phyloP scores from a whole-genome alignment of 2,329 filamentous ascomycete species.

The Trichocomaceae sp. region DNA sequence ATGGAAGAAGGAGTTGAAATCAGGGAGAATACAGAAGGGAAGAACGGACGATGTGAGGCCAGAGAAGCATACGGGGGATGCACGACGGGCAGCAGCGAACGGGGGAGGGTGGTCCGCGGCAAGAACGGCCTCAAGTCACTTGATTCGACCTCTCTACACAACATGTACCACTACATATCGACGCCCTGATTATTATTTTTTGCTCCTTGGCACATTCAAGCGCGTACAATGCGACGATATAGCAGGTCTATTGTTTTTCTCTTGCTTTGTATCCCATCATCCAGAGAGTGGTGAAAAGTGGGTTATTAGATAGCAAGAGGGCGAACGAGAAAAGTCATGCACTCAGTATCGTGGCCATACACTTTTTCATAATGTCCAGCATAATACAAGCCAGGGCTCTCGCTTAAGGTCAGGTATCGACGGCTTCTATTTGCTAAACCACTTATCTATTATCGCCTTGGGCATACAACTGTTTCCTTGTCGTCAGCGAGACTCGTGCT shows the following conservation, averaged over 20 bases:
- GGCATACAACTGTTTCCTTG: slow-evolving; percentile 57
- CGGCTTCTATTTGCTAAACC: slow-evolving; percentile 40
- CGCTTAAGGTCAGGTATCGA: neutral
- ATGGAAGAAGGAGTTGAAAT: neutral
- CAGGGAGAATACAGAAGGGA: neutral
- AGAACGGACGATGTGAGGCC: neutral
- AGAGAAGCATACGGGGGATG: neutral
- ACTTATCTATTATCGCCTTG: slow-evolving; percentile 55
- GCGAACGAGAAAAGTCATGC: neutral
- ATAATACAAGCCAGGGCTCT: neutral
- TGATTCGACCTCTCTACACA: slow-evolving; percentile 2
- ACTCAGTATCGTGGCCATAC: neutral
- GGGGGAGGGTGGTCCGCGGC: neutral
- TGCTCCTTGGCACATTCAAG: slow-evolving; percentile 21
- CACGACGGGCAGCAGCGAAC: neutral
- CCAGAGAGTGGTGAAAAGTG: slow-evolving; percentile 46
- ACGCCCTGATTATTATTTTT: slow-evolving; percentile 26
- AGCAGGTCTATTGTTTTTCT: slow-evolving; percentile 48
- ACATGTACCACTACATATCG: slow-evolving; percentile 37
- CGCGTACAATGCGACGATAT: neutral
- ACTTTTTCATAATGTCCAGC: neutral
- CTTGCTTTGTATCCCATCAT: slow-evolving; percentile 64
- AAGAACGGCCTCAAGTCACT: slow-evolving; percentile 7
- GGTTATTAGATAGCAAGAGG: slow-evolving; percentile 68
- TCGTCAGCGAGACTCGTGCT: slow-evolving; percentile 16